Base-by-base conservation (phyloP, 805 yeast genomes). In the Ogataea glucozyma region DNA sequence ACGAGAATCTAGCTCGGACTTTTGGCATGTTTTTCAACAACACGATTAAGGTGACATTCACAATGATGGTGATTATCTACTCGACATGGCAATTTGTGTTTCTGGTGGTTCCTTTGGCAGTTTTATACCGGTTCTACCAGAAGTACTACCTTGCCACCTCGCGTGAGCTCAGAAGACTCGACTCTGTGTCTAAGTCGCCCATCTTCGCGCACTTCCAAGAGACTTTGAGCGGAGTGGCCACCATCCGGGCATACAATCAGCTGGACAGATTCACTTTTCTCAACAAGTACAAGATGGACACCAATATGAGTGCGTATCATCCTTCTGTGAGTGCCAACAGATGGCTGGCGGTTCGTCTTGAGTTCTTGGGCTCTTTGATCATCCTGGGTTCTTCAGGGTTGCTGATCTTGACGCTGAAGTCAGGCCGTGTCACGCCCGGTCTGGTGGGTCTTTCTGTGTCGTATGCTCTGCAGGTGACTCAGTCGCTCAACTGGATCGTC, bases 301-400 rank as follows among this genome's bases (percentile, higher is more conserved):
- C 77, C 56, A 91, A 93, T 62, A 80, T 91, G 85, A 76, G 85
- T 55, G 98, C 98, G 0, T 88, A 79, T 58, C 95, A 88, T 72
- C 97, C 97, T 21, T 77, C 96, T 9, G 81, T 89, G 44, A 85
- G 87, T 61, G 90, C 97, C 10, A 93, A 95, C 64, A 81, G 99
- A 69, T 93, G 99, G 99, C 76, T 93, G 48, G 97, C 98, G 8
- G 96, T 88, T 9, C 78, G 99, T 59, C 74, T 93, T 47, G 98
- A 95, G 65, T 82, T 87, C 51, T 71, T 93, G 52, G 98, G 99
- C 23, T 85, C 97, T 1, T 56, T 90, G 33, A 86, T 93, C 49
- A 91, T 93, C 56, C 75, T 89, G 46, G 83, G 87, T 32, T 83
- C 98, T 6, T 87, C 98, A 2, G 85, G 88, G 4, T 72, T 93